phyloP scores from a whole-genome alignment of 352 stramenopile genomes.

The Detonula confervacea region DNA sequence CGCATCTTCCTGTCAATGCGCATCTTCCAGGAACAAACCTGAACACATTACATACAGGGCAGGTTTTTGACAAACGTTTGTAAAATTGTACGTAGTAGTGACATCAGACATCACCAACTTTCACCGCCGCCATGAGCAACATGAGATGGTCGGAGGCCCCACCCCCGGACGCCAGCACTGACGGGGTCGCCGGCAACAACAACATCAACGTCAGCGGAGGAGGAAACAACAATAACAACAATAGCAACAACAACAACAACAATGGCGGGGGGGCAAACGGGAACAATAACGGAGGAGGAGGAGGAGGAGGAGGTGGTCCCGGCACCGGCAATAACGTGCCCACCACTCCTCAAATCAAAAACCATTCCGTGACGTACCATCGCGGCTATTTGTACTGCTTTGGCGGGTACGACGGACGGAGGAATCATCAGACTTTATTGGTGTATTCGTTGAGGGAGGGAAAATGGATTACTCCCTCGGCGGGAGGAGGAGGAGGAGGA shows the following conservation, averaged over 20 bases:
- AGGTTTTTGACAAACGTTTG: too few species aligned
- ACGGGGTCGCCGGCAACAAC: neutral
- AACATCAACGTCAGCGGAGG: neutral
- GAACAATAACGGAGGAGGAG: too few species aligned
- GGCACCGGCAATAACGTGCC: too few species aligned
- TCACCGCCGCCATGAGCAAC: too few species aligned
- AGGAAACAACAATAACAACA: too few species aligned
- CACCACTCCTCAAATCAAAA: conserved; percentile 62
- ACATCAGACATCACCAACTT: too few species aligned
- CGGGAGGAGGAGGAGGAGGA: too few species aligned
- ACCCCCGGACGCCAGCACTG: neutral
- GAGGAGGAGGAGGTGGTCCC: too few species aligned
- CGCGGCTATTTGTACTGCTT: conserved; percentile 86
- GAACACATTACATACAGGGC: too few species aligned
- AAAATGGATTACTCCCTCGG: conserved; percentile 64
- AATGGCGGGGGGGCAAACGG: neutral
- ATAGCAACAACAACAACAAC: neutral
- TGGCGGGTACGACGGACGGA: conserved; percentile 93
- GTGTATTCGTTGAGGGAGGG: conserved; percentile 83
- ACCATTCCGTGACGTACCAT: conserved; percentile 60
- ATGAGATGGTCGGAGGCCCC: conserved; percentile 24
- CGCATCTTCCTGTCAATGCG: too few species aligned
- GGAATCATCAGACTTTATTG: conserved; percentile 94
- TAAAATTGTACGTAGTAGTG: too few species aligned
- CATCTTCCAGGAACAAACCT: too few species aligned